These are phyloP conservation scores for Lablab purpureus DNA, from an alignment of 306 rosid species.

Conservation along the genomic window DNA sequence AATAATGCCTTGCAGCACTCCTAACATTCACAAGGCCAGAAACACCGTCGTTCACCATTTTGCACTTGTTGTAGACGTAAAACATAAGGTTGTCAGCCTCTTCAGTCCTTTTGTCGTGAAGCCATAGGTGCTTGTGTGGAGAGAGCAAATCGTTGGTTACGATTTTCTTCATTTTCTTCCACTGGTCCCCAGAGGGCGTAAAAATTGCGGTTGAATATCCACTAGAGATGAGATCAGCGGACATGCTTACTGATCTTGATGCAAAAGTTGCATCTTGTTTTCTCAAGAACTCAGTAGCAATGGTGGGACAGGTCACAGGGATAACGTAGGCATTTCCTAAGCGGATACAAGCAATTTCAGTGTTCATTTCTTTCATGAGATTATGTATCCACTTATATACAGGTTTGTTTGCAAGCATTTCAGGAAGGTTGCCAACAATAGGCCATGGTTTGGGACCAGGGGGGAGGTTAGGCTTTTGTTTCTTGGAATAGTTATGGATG, in stretches of 20 bases:
- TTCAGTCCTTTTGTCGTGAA: too few species aligned
- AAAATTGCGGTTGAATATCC: too few species aligned
- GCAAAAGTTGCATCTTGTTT: constrained; percentile 48
- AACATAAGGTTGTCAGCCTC: constrained; percentile 43
- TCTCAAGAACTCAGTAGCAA: constrained; percentile 53
- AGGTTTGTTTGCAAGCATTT: constrained; percentile 36
- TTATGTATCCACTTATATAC: constrained; percentile 47
- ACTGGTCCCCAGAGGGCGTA: too few species aligned
- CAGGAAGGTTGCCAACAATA: too few species aligned
- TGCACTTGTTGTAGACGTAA: constrained; percentile 41
- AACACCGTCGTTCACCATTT: background rate
- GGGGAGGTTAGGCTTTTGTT: background rate
- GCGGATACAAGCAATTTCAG: constrained; percentile 57
- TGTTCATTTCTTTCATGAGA: constrained; percentile 45
- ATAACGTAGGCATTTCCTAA: constrained; percentile 55
- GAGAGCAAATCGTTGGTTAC: background rate
- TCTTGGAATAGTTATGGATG: background rate
- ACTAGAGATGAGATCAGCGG: too few species aligned
- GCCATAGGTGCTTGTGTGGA: background rate
- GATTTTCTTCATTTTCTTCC: too few species aligned
- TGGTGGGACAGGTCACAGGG: constrained; percentile 29
- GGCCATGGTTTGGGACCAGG: too few species aligned
- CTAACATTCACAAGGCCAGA: constrained; percentile 41
- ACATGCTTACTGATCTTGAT: too few species aligned
- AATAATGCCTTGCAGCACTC: constrained; percentile 38